phyloP scores from a whole-genome alignment of 345 rosid species.

The Hibiscus mutabilis region DNA sequence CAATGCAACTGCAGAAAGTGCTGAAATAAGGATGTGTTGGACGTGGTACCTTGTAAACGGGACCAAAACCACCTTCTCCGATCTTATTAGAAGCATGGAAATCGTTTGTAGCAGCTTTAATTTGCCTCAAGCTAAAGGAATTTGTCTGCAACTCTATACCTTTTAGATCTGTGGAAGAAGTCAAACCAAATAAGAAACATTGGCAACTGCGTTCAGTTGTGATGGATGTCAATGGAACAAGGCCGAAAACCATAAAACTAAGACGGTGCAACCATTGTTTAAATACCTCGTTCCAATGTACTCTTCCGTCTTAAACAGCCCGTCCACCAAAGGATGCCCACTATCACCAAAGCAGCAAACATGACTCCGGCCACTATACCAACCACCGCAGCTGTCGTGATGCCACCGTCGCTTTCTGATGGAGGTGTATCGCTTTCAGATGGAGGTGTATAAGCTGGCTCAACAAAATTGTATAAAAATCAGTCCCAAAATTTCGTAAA shows the following conservation, averaged over 20 bases:
- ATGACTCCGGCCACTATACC: constrained; percentile 16
- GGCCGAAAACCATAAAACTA: no score
- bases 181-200: not conserved
- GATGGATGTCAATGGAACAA: not conserved
- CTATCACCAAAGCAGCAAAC: constrained; percentile 10
- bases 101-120: constrained; percentile 28
- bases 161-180: not conserved
- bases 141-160: constrained; percentile 5
- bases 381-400: not conserved
- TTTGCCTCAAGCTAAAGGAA: constrained; percentile 23
- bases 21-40: no score
- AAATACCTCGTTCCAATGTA: constrained; percentile 16
- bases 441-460: constrained; percentile 15
- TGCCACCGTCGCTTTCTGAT: not conserved
- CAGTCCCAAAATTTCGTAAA: no score
- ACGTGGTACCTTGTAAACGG: constrained; percentile 31
- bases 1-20: not conserved
- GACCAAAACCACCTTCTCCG: constrained; percentile 40
- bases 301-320: not conserved
- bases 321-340: constrained; percentile 31
- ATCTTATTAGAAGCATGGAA: constrained; percentile 27
- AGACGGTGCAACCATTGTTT: no score
- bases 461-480: not conserved
- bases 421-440: constrained; percentile 15
- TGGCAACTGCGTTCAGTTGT: not conserved